Base-by-base conservation (phyloP, 1,139 yeast genomes). In the Saccharomyces uvarum region DNA sequence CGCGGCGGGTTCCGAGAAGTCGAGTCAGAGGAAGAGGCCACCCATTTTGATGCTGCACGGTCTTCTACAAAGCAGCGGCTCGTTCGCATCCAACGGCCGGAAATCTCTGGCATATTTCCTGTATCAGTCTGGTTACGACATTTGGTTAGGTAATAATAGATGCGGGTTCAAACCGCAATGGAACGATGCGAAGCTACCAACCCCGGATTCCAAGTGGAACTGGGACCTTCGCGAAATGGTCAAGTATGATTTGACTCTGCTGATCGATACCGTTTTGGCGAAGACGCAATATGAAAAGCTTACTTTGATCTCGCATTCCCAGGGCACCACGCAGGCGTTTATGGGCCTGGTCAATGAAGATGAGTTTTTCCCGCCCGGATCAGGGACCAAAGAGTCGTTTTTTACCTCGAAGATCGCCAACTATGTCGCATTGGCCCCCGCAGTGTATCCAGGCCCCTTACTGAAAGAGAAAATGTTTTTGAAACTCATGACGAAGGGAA, bases 71-170 rank as follows among this genome's bases (percentile, higher is more conserved):
- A 85, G 95, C 29, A 83, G 95, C 0, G 97, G 93, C 0, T 86
- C 96, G 0, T 93, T 78, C 68, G 77, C 93, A 33, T 84, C 95
- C 0, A 75, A 87, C 19, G 98, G 97, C 0, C 75, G 76, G 54
- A 81, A 87, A 56, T 86, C 95, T 5, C 67, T 93, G 53, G 95
- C 95, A 0, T 83, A 82, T 61, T 78, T 75, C 61, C 73, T 91
- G 29, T 70, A 76, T 47, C 74, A 77, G 26, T 56, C 59, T 32
- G 96, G 96, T 0, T 89, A 78, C 67, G 98, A 93, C 63, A 93
- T 93, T 1, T 93, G 98, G 97, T 70, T 93, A 54, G 98, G 97
- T 0, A 90, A 91, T 66, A 91, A 91, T 67, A 74, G 99, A 56
- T 83, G 96, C 58, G 95, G 96, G 33, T 88, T 90, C 68, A 75